A percentile compares a stretch with the other conserved stretches of the same genome.
These are phyloP conservation scores for Solanum pimpinellifolium DNA, from an alignment of 257 asterid species.

Conservation along the genomic window DNA sequence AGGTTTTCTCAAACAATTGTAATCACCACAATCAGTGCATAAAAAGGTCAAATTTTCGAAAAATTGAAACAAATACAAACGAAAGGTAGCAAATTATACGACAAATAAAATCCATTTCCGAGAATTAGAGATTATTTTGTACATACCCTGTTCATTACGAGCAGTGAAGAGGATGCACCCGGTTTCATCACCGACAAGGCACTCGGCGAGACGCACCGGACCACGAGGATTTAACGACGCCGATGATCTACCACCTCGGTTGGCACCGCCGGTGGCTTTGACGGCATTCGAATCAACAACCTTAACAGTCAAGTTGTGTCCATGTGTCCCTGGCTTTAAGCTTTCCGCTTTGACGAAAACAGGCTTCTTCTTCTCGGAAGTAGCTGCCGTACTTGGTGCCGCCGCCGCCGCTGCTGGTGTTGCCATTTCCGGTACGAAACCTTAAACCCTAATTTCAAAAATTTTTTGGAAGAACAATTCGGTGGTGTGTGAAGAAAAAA, in stretches of 20 bases:
- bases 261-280: background rate
- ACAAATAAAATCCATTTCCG: background rate
- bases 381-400: background rate
- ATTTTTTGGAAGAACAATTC: background rate
- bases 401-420: slow-evolving; percentile 14
- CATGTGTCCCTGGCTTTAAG: slow-evolving; percentile 32
- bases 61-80: background rate
- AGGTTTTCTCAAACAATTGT: background rate
- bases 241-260: slow-evolving; percentile 5
- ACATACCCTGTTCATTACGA: slow-evolving; percentile 28
- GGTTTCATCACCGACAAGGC: slow-evolving; percentile 32
- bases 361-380: slow-evolving; percentile 24
- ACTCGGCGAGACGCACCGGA: slow-evolving; percentile 21
- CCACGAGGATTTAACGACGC: slow-evolving; percentile 14
- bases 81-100: background rate
- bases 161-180: slow-evolving; percentile 26
- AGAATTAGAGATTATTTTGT: background rate
- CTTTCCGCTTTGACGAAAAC: slow-evolving; percentile 25
- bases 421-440: slow-evolving; percentile 4
- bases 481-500: background rate
- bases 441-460: slow-evolving; percentile 11
- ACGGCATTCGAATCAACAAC: slow-evolving; percentile 22
- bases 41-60: background rate
- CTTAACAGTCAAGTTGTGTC: slow-evolving; percentile 30
- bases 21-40: background rate